Conservation (phyloP, 306 rosid genomes). For the Macrotyloma uniflorum region DNA sequence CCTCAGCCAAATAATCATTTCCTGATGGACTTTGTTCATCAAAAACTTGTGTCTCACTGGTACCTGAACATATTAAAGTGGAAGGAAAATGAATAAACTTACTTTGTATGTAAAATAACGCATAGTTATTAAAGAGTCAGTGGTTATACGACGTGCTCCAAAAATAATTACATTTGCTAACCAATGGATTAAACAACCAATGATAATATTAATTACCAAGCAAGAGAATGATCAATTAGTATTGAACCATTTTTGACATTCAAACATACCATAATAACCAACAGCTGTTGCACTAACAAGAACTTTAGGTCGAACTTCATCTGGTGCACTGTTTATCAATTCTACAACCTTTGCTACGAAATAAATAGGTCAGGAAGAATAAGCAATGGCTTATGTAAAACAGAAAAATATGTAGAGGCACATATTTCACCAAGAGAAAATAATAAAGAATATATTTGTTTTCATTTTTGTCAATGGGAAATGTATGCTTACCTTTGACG, state of each 20-base stretch:
- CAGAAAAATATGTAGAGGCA: background rate
- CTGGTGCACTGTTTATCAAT: conserved; percentile 75
- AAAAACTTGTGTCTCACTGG: conserved; percentile 73
- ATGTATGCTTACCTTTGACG: conserved; percentile 73
- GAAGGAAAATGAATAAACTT: conserved; percentile 26
- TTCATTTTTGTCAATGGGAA: background rate
- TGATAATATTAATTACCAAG: conserved; percentile 5
- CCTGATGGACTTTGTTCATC: conserved; percentile 92
- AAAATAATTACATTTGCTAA: conserved; percentile 1
- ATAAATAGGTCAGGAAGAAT: conserved; percentile 50
- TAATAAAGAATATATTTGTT: background rate
- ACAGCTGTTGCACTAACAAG: conserved; percentile 95
- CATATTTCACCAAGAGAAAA: background rate
- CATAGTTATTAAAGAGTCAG: background rate
- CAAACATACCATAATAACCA: conserved; percentile 86
- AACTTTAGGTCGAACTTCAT: conserved; percentile 72
- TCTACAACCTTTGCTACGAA: conserved; percentile 74
- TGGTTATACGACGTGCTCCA: conserved; percentile 2
- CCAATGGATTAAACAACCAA: background rate
- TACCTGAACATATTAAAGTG: conserved; percentile 54
- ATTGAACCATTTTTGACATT: conserved; percentile 32
- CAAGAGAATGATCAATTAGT: background rate
- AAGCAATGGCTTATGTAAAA: conserved; percentile 7
- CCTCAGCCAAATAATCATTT: conserved; percentile 95
- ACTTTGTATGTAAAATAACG: background rate